phyloP scores from a whole-genome alignment of 352 stramenopile genomes.

The Globisporangium megalacanthum region DNA sequence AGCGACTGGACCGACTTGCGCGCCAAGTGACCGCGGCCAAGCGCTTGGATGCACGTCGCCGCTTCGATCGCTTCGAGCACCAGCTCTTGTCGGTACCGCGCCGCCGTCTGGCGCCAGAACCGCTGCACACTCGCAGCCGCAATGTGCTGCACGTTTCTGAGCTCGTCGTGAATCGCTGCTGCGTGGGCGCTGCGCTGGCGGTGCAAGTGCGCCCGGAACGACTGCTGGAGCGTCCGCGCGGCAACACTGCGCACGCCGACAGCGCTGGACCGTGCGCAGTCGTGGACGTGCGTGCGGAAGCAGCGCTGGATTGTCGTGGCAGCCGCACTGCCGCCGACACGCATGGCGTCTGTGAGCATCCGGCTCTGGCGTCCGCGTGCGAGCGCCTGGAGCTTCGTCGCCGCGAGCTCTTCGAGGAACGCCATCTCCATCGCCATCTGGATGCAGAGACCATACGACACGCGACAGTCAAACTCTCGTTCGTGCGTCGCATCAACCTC shows the following conservation, averaged over 20 bases:
- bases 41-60: conserved; percentile 65
- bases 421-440: conserved; percentile 32
- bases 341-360: conserved; percentile 35
- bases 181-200: conserved; percentile 20
- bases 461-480: background rate
- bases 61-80: conserved; percentile 41
- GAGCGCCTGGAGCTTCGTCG: conserved; percentile 58
- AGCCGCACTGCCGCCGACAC: conserved; percentile 36
- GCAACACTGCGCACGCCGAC: conserved; percentile 44
- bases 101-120: conserved; percentile 29
- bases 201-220: conserved; percentile 25
- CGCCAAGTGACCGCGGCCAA: conserved; percentile 45
- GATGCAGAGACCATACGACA: background rate
- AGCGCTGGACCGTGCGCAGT: conserved; percentile 4
- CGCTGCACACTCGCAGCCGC: conserved; percentile 47
- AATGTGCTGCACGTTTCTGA: conserved; percentile 41
- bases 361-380: conserved; percentile 55
- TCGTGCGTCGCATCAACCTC: too few species aligned
- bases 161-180: conserved; percentile 25
- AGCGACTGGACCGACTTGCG: conserved; percentile 49
- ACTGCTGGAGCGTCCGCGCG: conserved; percentile 39
- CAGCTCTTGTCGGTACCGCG: conserved; percentile 12
- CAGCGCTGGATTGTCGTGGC: conserved; percentile 41
- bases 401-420: conserved; percentile 43
- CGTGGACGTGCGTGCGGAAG: conserved; percentile 24